phyloP scores from a whole-genome alignment of 129 eudicot genomes.

The Cynara cardunculus region DNA sequence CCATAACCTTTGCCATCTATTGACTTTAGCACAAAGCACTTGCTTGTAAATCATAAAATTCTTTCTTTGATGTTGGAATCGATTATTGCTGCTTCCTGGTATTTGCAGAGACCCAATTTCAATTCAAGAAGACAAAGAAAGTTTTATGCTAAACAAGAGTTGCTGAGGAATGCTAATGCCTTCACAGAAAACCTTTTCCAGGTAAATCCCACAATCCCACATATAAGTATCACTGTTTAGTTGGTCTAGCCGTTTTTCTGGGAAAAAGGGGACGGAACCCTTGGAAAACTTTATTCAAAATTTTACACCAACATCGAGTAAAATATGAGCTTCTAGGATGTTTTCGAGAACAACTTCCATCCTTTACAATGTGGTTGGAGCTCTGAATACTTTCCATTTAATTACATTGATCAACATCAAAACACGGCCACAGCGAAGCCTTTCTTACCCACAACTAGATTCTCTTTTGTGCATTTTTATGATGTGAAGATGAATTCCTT shows the following conservation, averaged over 20 bases:
- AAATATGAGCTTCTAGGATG: background rate
- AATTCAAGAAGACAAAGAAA: conserved; percentile 39
- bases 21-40: background rate
- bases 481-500: background rate
- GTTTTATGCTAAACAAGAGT: conserved; percentile 40
- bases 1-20: background rate
- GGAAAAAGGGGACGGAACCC: too few species aligned
- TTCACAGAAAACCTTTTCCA: conserved; percentile 63
- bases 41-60: background rate
- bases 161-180: conserved; percentile 56
- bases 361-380: too few species aligned
- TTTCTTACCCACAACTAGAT: background rate
- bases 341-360: background rate
- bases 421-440: background rate
- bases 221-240: background rate
- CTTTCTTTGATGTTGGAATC: background rate
- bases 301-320: background rate
- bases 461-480: background rate
- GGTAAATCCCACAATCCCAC: conserved; percentile 28
- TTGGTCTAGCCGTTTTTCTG: background rate
- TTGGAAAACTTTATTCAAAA: too few species aligned
- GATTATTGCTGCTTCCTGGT: conserved; percentile 5
- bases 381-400: too few species aligned
- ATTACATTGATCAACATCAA: too few species aligned
- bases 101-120: conserved; percentile 54